Conservation (phyloP, 192 early-diverging fungal species). For the Martensiomyces pterosporus region DNA sequence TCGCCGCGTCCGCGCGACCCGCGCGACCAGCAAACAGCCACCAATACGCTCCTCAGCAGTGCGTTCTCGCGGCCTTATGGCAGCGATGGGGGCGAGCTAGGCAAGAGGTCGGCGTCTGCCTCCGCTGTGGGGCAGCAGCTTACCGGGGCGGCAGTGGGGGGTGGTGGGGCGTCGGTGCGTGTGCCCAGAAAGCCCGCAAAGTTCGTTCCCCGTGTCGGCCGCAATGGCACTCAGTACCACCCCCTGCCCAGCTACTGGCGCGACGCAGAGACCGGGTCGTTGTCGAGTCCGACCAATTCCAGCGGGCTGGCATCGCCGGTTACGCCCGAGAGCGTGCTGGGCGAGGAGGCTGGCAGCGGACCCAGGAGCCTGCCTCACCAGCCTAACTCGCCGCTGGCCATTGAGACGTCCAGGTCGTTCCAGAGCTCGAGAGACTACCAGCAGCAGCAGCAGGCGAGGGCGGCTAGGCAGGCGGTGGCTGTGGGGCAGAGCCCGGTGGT, state of each 20-base stretch:
- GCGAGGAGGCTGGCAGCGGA: conserved; percentile 9
- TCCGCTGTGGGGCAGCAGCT: neutral
- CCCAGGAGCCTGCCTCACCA: conserved; percentile 5
- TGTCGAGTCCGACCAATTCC: conserved; percentile 11
- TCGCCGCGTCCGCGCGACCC: conserved; percentile 19
- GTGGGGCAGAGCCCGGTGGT: conserved; percentile 15
- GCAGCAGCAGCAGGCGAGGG: no score
- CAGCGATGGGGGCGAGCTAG: conserved; percentile 7
- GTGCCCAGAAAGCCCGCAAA: conserved; percentile 3
- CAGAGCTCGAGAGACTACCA: conserved; percentile 21
- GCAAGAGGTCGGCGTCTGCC: conserved; percentile 1
- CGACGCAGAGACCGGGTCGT: conserved; percentile 39
- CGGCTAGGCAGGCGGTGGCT: conserved; percentile 11
- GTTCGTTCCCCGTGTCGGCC: conserved; percentile 21
- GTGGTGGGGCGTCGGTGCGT: neutral
- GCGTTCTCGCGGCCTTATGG: conserved; percentile 22
- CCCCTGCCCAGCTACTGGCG: conserved; percentile 51
- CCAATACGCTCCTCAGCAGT: conserved; percentile 26
- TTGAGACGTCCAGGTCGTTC: conserved; percentile 15
- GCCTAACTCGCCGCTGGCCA: conserved; percentile 10
- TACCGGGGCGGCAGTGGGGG: neutral
- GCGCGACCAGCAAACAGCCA: no score
- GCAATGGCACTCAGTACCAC: conserved; percentile 36
- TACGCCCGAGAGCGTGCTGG: conserved; percentile 34
- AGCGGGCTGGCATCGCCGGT: conserved; percentile 44